A percentile compares a stretch with the other conserved stretches of the same genome.
phyloP scores from a whole-genome alignment of 371 early-diverging fungal genomes.

The Mucor plumbeus region DNA sequence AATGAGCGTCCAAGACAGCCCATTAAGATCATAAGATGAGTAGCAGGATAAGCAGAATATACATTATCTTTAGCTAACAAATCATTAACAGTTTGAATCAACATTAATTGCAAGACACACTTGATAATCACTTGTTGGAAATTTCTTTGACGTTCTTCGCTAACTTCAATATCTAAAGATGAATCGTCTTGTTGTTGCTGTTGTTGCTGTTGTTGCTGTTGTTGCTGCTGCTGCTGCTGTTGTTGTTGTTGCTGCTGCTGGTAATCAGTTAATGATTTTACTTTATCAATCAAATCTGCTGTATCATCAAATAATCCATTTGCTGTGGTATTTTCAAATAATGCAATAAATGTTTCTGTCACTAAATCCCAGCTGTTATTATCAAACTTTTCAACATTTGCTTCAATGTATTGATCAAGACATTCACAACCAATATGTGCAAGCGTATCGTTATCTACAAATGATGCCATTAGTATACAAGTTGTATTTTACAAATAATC shows the following conservation, averaged over 20 bases:
- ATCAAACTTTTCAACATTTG: slow-evolving; percentile 75
- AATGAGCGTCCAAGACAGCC: slow-evolving; percentile 84
- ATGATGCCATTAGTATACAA: neutral
- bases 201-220: neutral
- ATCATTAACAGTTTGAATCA: slow-evolving; percentile 81
- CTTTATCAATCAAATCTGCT: slow-evolving; percentile 46
- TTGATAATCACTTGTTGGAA: slow-evolving; percentile 81
- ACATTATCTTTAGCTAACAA: slow-evolving; percentile 63
- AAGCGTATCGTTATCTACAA: slow-evolving; percentile 82
- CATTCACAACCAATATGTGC: slow-evolving; percentile 93
- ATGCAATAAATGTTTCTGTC: slow-evolving; percentile 64
- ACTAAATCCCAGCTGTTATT: slow-evolving; percentile 73
- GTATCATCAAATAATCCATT: slow-evolving; percentile 75
- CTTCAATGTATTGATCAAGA: slow-evolving; percentile 85
- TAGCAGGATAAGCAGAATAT: slow-evolving; percentile 62
- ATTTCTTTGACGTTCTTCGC: slow-evolving; percentile 61
- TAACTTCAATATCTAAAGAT: slow-evolving; percentile 27
- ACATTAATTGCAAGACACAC: slow-evolving; percentile 78
- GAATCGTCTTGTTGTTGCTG: slow-evolving; percentile 1
- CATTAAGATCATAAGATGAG: slow-evolving; percentile 69
- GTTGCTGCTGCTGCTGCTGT: neutral
- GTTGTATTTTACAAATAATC: no score
- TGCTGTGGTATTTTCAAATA: slow-evolving; percentile 86
- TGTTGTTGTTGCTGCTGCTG: neutral
- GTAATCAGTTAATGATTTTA: slow-evolving; percentile 18